Conservation (phyloP, 2,329 filamentous ascomycete species). For the Chrysosporium queenslandicum region DNA sequence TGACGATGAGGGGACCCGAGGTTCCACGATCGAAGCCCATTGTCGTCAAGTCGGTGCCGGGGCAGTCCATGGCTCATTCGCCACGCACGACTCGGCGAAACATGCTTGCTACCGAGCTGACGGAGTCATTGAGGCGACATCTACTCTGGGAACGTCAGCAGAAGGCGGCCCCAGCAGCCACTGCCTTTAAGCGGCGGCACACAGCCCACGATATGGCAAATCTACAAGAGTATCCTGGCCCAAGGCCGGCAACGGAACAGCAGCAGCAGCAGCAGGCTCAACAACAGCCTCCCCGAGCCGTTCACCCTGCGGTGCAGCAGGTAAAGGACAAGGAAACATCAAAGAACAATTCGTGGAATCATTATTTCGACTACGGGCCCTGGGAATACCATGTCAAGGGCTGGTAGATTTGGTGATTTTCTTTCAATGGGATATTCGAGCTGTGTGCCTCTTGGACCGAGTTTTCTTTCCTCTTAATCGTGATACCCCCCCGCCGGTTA, state of each 20-base stretch:
- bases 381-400: constrained; percentile 76
- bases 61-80: constrained; percentile 67
- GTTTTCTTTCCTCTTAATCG: neutral
- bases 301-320: constrained; percentile 18
- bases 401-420: constrained; percentile 54
- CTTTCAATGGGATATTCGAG: neutral
- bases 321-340: constrained; percentile 50
- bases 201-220: constrained; percentile 87
- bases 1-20: constrained; percentile 52
- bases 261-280: constrained; percentile 37
- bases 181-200: constrained; percentile 78
- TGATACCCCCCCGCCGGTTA: neutral
- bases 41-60: constrained; percentile 57
- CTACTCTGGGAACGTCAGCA: constrained; percentile 93
- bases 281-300: constrained; percentile 18
- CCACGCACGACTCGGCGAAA: constrained; percentile 85
- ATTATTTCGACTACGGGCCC: constrained; percentile 75
- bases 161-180: constrained; percentile 71
- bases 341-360: constrained; percentile 68
- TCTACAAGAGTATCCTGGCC: constrained; percentile 68
- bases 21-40: constrained; percentile 72
- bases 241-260: constrained; percentile 27
- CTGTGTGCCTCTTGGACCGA: neutral
- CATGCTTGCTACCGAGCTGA: constrained; percentile 91
- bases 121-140: constrained; percentile 81